These are phyloP conservation scores for Xylariaceae sp. DNA, from an alignment of 2,329 filamentous ascomycete species.

Conservation along the genomic window DNA sequence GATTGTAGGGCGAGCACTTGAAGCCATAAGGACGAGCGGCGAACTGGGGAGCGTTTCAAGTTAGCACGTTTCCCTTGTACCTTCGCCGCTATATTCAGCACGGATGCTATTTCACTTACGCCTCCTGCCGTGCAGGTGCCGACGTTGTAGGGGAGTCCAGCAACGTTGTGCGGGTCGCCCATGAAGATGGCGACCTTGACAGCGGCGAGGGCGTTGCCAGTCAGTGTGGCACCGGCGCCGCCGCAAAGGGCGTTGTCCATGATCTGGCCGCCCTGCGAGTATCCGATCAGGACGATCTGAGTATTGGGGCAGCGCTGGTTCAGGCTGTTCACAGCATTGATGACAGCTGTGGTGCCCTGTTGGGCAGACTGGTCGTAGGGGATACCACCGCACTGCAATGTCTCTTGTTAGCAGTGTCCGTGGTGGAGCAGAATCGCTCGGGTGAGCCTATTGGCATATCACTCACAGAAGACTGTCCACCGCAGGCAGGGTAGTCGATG, in stretches of 20 bases:
- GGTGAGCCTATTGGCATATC: no score
- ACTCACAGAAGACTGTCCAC: conserved; percentile 48
- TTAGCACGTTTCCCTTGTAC: no score
- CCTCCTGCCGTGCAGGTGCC: conserved; percentile 53
- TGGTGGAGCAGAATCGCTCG: no score
- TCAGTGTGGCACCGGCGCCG: conserved; percentile 43
- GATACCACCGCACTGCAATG: conserved; percentile 48
- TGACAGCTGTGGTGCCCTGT: conserved; percentile 49
- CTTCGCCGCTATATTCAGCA: no score
- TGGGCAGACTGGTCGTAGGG: conserved; percentile 51
- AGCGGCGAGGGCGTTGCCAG: conserved; percentile 41
- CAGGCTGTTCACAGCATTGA: conserved; percentile 51
- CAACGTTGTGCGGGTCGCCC: conserved; percentile 52
- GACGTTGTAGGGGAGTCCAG: conserved; percentile 52
- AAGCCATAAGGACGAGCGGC: conserved; percentile 53
- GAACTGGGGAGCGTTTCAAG: conserved; percentile 39
- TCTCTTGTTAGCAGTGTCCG: no score
- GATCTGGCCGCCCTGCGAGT: conserved; percentile 58
- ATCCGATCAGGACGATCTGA: conserved; percentile 55
- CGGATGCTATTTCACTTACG: no score
- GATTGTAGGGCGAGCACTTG: conserved; percentile 44
- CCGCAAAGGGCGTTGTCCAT: conserved; percentile 57
- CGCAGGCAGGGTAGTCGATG: conserved; percentile 51
- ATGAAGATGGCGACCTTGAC: conserved; percentile 58
- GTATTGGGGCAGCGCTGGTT: conserved; percentile 50